Evolutionary conservation across 805 yeast genomes (phyloP), one percentile per base, ranked within the genome.

Genomic region (Lipomyces anomalus): DNA sequence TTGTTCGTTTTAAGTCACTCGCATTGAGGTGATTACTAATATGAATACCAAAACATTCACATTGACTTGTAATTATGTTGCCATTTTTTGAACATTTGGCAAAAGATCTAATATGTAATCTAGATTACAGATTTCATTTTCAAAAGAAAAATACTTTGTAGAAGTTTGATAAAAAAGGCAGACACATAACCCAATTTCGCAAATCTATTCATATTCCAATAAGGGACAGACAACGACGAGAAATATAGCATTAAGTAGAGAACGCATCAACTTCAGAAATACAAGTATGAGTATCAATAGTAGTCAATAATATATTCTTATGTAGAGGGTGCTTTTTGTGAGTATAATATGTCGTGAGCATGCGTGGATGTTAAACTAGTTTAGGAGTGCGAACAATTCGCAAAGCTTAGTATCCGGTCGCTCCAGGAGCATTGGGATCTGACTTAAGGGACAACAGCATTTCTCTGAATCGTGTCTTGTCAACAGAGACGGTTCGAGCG

Each of bases 341-440:
- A 28, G 32, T 13, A 16, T 28, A 16, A 28, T 28, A 28, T 13
- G 16, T 28, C 16, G 32, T 28, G 32, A 28, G 32, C 32, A 28
- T 16, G 32, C 32, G 32, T 16, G 13, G 32, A 13, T 28, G 32
- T 13, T 16, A 16, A 28, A n/a, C n/a, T n/a, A n/a, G n/a, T n/a
- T n/a, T n/a, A n/a, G n/a, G n/a, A n/a, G n/a, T n/a, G n/a, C 11
- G 11, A 9, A 37, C 16, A 7, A 18, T 7, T 11, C 7, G 17
- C n/a, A 39, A 22, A 23, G 22, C 16, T 22, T 67, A 72, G 61
- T 76, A 78, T 11, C 84, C 84, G 24, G 74, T 83, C 32, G 87
- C 88, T 32, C 89, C 90, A 22, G 92, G 92, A 40, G 78, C 90
- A 50, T 74, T 72, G 40, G 73, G 75, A 56, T 83, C 84, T 34